These are phyloP conservation scores for Pseudopithomyces chartarum DNA, from an alignment of 2,329 filamentous ascomycete species.

Conservation along the genomic window DNA sequence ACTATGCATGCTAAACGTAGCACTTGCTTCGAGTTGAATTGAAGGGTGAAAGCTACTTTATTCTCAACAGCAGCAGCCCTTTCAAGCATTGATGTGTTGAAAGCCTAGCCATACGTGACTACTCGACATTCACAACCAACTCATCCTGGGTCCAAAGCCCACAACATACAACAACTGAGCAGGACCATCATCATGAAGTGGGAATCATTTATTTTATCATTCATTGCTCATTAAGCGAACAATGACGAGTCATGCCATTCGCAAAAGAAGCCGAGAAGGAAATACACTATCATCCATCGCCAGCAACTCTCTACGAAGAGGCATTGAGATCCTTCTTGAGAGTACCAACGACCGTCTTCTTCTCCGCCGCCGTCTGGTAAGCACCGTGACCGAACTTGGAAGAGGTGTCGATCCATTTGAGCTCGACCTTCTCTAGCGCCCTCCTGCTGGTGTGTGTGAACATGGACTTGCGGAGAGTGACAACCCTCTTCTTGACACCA, in stretches of 20 bases:
- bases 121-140: no score
- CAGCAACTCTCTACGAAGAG: constrained; percentile 54
- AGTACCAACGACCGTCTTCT: constrained; percentile 95
- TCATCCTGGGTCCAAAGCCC: no score
- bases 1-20: no score
- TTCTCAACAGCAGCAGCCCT: no score
- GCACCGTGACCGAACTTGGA: constrained; percentile 99
- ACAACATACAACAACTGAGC: no score
- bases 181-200: constrained; percentile 28
- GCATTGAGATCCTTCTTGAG: constrained; percentile 95
- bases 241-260: constrained; percentile 44
- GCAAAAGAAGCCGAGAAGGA: constrained; percentile 44
- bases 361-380: constrained; percentile 98
- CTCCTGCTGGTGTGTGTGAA: constrained; percentile 95
- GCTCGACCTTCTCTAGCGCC: constrained; percentile 97
- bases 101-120: no score
- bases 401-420: constrained; percentile 99
- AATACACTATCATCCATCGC: constrained; percentile 34
- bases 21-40: no score
- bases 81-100: no score
- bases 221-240: constrained; percentile 37
- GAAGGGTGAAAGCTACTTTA: no score
- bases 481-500: constrained; percentile 98
- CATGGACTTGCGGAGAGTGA: constrained; percentile 99
- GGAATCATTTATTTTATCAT: constrained; percentile 46